phyloP scores from a whole-genome alignment of 176 grass and related monocot genomes.

The Oryza australiensis region DNA sequence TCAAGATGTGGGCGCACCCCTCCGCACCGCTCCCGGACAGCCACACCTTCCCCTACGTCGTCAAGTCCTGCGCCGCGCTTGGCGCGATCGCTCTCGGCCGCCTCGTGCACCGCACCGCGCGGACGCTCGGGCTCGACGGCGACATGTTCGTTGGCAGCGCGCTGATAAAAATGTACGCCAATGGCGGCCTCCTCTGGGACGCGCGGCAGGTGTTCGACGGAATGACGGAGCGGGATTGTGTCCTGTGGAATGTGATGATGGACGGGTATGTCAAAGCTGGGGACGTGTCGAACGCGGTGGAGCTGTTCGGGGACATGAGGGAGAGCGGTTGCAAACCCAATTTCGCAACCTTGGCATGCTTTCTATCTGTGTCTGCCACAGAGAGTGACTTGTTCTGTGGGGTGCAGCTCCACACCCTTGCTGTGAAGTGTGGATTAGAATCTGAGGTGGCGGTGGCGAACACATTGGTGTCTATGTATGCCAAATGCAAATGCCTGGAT shows the following conservation, averaged over 20 bases:
- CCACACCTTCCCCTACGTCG: slow-evolving; percentile 72
- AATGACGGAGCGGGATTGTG: slow-evolving; percentile 68
- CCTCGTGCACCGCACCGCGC: slow-evolving; percentile 63
- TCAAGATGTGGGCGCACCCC: slow-evolving; percentile 78
- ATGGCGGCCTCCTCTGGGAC: slow-evolving; percentile 30
- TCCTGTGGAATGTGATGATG: slow-evolving; percentile 88
- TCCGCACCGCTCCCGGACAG: slow-evolving; percentile 50
- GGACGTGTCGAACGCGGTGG: slow-evolving; percentile 33
- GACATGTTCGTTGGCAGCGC: slow-evolving; percentile 70
- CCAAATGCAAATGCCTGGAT: slow-evolving; percentile 59
- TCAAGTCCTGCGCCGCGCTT: slow-evolving; percentile 68
- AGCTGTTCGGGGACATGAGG: slow-evolving; percentile 58
- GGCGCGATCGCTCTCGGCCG: slow-evolving; percentile 54
- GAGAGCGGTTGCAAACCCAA: slow-evolving; percentile 31
- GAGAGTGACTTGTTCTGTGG: slow-evolving; percentile 56
- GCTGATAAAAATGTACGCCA: slow-evolving; percentile 68
- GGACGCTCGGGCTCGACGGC: slow-evolving; percentile 43
- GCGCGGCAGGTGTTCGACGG: slow-evolving; percentile 73
- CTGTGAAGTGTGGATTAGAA: slow-evolving; percentile 67
- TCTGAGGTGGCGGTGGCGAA: slow-evolving; percentile 57
- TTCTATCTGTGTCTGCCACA: slow-evolving; percentile 67
- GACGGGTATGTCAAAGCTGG: slow-evolving; percentile 56
- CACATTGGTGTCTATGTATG: slow-evolving; percentile 77
- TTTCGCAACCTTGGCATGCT: slow-evolving; percentile 61
- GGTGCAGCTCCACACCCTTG: slow-evolving; percentile 70